phyloP scores from a whole-genome alignment of 176 grass and related monocot species.

The Ananas comosus region DNA sequence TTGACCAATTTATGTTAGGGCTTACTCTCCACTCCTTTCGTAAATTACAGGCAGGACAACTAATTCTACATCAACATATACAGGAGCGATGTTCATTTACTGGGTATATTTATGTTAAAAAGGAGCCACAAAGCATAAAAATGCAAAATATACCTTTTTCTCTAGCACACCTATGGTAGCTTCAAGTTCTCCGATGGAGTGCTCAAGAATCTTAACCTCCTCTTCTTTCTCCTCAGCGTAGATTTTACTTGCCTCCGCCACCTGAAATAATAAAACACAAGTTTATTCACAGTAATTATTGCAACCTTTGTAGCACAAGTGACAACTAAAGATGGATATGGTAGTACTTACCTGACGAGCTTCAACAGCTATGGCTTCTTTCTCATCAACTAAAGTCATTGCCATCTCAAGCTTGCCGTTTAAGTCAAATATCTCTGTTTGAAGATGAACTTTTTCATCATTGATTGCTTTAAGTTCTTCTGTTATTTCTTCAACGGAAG shows the following conservation, averaged over 20 bases:
- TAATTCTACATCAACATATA: background rate
- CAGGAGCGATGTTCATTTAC: background rate
- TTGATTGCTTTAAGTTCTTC: slow-evolving; percentile 34
- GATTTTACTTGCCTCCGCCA: slow-evolving; percentile 59
- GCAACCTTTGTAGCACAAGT: background rate
- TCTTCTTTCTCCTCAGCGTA: slow-evolving; percentile 77
- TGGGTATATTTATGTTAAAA: background rate
- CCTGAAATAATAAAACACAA: slow-evolving; percentile 35
- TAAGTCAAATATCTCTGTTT: slow-evolving; percentile 41
- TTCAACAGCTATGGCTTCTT: slow-evolving; percentile 76
- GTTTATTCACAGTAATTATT: slow-evolving; percentile 16
- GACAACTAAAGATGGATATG: background rate
- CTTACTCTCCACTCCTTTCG: background rate
- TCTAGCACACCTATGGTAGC: slow-evolving; percentile 71
- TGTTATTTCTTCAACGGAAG: slow-evolving; percentile 36
- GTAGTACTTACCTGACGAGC: slow-evolving; percentile 51
- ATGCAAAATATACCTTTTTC: slow-evolving; percentile 41
- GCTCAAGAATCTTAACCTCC: slow-evolving; percentile 82
- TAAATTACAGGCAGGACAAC: background rate
- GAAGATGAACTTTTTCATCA: slow-evolving; percentile 33
- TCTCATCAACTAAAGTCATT: slow-evolving; percentile 78
- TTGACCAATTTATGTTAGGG: background rate
- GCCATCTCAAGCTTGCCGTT: slow-evolving; percentile 61
- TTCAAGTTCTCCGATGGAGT: slow-evolving; percentile 75
- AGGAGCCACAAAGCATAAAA: background rate